Evolutionary conservation across 495 filamentous ascomycete genomes (phyloP), one percentile per base, ranked within the genome.

Genomic region (Corynascus novoguineensis): DNA sequence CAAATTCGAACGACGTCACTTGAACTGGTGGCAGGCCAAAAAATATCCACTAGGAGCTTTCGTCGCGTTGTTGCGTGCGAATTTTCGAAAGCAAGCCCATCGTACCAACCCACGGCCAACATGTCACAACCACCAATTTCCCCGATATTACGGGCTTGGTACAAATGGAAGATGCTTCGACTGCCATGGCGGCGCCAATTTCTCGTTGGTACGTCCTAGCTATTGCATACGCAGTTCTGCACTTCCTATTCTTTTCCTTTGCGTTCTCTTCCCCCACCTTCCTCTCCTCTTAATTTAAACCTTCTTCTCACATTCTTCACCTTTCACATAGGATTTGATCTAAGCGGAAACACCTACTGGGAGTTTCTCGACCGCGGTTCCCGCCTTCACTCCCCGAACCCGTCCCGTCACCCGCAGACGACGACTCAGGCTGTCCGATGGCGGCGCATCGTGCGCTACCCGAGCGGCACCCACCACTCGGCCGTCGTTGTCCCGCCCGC

Each of bases 291-390:
- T 15, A 12, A 31, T 40, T 49, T 31, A 41, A 46, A 41, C n/a
- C n/a, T 1, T 17, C n/a, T 19, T 5, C 12, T n/a, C 12, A 5
- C 5, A 42, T 19, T 11, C 37, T 29, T 0, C 38, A 44, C 4
- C 12, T 41, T 5, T 21, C n/a, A 37, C 25, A 1, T 62, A 96
- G 92, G 93, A 60, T 75, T 81, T 58, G 93, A 98, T 71, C 83
- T 97, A 29, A 62, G 81, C 35, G 90, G 90, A 21, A 97, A 97
- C 73, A 96, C 91, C 24, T 98, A 84, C 73, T 97, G 92, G 90
- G 90, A 95, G 67, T 92, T 96, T 75, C 84, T 83, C 57, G 83
- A 90, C 63, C 70, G 75, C 5, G 60, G 85, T 8, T 4, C 47
- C 27, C n/a, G 4, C 5, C 28, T 28, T n/a, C 53, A 52, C 46